Base-by-base conservation (phyloP, 1,139 yeast genomes). In the Magnusiomyces starmeri region DNA sequence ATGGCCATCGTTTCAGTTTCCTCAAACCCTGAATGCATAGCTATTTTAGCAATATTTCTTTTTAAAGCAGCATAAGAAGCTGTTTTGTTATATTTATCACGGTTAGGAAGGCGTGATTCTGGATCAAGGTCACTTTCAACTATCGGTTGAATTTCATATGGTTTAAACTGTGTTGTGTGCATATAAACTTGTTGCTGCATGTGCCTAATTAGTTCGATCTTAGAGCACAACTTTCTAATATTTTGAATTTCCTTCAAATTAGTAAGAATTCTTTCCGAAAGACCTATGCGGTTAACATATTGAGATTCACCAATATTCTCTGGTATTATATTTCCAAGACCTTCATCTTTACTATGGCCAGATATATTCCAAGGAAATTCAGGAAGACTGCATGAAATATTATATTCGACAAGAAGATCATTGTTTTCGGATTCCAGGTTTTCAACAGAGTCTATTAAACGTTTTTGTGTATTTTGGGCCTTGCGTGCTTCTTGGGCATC, bases 1-100 rank as follows among this genome's bases (percentile, higher is more conserved):
- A 87, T 76, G 1, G 97, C 97, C 55, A 76, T 73, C 12, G 85
- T 79, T 59, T 87, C 88, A 0, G 95, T 79, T 1, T 83, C 75
- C 69, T 94, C 97, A 71, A 87, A 94, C 0, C 99, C 99, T 35
- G 86, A 83, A 52, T 88, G 86, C 97, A 92, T 92, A 1, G 88
- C 82, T 25, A 94, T 72, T 56, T 89, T 88, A 16, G 90, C 79
- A 1, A 87, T 78, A 46, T 83, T 79, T 58, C 86, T 80, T 58
- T 81, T 75, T 69, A 94, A 69, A 0, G 86, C 82, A 1, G 81
- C 74, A 61, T 76, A 79, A 26, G 88, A 85, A 12, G 88, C 75
- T 1, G 76, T 79, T 24, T 73, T 75, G 52, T 77, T 75, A 63
- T 75, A 72, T 10, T 73, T 69, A 56, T 82, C 87, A 54, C 88